Evolutionary conservation across 73 alveolate genomes (phyloP).

Genomic region (Blepharisma stoltei): DNA sequence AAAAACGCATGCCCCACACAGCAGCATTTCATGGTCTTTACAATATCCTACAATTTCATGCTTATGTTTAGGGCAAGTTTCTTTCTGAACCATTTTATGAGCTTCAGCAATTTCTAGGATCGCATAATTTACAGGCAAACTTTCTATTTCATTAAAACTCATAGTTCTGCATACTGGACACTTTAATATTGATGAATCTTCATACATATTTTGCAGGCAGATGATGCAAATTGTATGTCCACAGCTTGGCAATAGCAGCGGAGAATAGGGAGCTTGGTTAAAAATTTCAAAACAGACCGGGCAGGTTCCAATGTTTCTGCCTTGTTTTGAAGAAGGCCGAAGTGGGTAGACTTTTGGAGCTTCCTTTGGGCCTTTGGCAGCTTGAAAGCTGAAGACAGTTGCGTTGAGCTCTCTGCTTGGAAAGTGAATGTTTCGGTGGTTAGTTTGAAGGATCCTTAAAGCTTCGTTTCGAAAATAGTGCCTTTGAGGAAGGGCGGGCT

Average conservation of each 20-base stretch:
- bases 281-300: conserved; percentile 21
- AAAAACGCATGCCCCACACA: conserved; percentile 27
- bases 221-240: conserved; percentile 3
- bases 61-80: background rate
- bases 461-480: no score
- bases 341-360: no score
- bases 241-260: conserved; percentile 1
- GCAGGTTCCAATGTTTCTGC: background rate
- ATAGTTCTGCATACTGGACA: conserved; percentile 23
- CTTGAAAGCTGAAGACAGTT: no score
- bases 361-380: no score
- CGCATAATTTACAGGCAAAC: conserved; percentile 17
- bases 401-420: no score
- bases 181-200: background rate
- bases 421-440: no score
- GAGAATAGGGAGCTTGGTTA: background rate
- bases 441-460: no score
- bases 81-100: background rate
- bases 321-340: no score
- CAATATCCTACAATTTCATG: conserved; percentile 29
- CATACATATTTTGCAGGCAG: background rate
- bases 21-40: background rate
- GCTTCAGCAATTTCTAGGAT: background rate
- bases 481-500: no score
- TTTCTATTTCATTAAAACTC: background rate